Evolutionary conservation across 305 asterid species (phyloP).

Genomic region (Fraxinus paxiana): DNA sequence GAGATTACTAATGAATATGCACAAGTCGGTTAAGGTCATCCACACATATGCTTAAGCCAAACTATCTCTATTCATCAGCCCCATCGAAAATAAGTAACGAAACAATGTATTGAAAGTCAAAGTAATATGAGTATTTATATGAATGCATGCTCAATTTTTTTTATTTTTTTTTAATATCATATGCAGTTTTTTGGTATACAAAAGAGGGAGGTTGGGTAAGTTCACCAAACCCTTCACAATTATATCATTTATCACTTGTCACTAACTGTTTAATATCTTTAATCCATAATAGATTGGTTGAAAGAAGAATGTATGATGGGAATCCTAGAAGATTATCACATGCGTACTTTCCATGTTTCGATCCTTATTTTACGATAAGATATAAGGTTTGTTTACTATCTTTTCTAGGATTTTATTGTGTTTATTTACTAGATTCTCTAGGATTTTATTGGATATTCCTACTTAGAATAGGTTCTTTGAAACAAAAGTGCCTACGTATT

Average conservation of each 20-base stretch:
- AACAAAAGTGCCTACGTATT: background rate
- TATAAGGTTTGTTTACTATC: background rate
- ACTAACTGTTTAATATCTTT: background rate
- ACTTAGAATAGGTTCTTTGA: background rate
- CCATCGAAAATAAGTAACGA: background rate
- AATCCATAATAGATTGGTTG: background rate
- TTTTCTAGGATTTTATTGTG: background rate
- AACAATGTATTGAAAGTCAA: background rate
- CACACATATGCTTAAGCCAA: background rate
- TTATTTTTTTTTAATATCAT: background rate
- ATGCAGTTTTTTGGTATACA: background rate
- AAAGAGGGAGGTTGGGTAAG: background rate
- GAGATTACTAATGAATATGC: background rate
- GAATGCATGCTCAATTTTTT: background rate
- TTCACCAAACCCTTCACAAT: background rate
- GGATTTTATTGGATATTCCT: background rate
- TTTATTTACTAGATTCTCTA: background rate
- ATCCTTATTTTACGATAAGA: background rate
- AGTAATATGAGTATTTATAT: background rate
- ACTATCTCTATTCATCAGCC: conserved; percentile 4
- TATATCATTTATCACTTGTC: background rate
- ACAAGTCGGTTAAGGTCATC: background rate
- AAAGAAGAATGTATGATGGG: background rate
- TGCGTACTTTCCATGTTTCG: background rate
- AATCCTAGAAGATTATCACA: background rate